Conservation (phyloP, 2,329 filamentous ascomycete species). For the Coniella lustricola region DNA sequence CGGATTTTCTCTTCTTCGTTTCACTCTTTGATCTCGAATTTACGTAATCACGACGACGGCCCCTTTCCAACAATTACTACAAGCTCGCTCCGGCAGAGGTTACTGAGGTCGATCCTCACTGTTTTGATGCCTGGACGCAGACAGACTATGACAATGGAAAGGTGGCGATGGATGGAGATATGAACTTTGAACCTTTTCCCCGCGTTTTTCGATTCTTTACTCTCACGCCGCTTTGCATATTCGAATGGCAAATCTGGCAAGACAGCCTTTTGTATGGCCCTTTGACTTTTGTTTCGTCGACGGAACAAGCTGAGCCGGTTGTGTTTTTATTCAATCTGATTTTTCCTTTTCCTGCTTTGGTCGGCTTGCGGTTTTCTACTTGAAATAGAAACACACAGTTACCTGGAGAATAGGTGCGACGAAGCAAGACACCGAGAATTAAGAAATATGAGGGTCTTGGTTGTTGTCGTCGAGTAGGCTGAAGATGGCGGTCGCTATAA, state of each 20-base stretch:
- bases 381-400: conserved; percentile 3
- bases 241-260: not conserved
- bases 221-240: conserved; percentile 5
- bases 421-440: not conserved
- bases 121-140: conserved; percentile 20
- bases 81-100: conserved; percentile 10
- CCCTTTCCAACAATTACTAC: conserved; percentile 1
- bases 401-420: not conserved
- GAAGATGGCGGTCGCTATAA: conserved; percentile 1
- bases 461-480: not conserved
- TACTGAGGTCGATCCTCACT: conserved; percentile 16
- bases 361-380: conserved; percentile 2
- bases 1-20: conserved; percentile 1
- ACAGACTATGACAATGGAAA: conserved; percentile 18
- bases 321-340: not conserved
- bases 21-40: not conserved
- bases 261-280: not conserved
- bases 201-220: conserved; percentile 16
- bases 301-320: not conserved
- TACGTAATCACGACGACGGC: conserved; percentile 16
- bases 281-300: conserved; percentile 5
- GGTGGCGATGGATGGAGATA: conserved; percentile 10
- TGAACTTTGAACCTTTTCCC: conserved; percentile 17
- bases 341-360: not conserved
- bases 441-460: not conserved